These are phyloP conservation scores for Knufia petricola DNA, from an alignment of 2,329 filamentous ascomycete species.

Conservation along the genomic window DNA sequence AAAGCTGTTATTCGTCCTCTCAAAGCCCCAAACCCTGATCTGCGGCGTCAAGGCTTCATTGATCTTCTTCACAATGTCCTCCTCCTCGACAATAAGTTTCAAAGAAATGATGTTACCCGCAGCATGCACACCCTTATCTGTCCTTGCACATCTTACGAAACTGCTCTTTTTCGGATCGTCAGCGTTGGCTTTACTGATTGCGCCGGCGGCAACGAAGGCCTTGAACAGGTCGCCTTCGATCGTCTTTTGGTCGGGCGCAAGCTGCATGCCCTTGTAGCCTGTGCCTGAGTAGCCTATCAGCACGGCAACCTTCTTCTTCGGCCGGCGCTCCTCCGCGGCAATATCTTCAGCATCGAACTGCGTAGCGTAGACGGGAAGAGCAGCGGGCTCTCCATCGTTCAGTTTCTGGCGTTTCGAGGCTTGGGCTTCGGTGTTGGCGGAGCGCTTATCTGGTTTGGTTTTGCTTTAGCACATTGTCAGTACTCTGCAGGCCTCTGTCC, in stretches of 20 bases:
- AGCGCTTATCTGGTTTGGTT: slow-evolving; percentile 43
- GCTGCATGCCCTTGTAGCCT: slow-evolving; percentile 95
- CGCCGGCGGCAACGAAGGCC: slow-evolving; percentile 80
- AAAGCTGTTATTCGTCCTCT: slow-evolving; percentile 80
- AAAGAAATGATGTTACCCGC: slow-evolving; percentile 91
- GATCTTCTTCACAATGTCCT: slow-evolving; percentile 79
- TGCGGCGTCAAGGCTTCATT: slow-evolving; percentile 75
- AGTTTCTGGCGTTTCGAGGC: slow-evolving; percentile 47
- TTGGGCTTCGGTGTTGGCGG: slow-evolving; percentile 41
- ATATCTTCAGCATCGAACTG: slow-evolving; percentile 71
- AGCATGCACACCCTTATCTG: slow-evolving; percentile 94
- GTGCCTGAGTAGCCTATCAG: slow-evolving; percentile 92
- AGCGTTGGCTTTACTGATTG: slow-evolving; percentile 93
- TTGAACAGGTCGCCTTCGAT: slow-evolving; percentile 93
- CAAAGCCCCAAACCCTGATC: slow-evolving; percentile 90
- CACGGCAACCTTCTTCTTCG: slow-evolving; percentile 94
- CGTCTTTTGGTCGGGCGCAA: slow-evolving; percentile 63
- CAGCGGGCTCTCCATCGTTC: slow-evolving; percentile 33
- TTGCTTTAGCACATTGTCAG: slow-evolving; percentile 44
- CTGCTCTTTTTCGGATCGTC: slow-evolving; percentile 95
- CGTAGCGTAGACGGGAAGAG: slow-evolving; percentile 45
- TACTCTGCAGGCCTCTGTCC: slow-evolving; percentile 15
- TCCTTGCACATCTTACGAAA: slow-evolving; percentile 84
- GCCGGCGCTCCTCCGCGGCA: slow-evolving; percentile 71
- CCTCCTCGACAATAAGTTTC: slow-evolving; percentile 91